phyloP scores from a whole-genome alignment of 78 protist species.

The Pelomyxa schiedti region DNA sequence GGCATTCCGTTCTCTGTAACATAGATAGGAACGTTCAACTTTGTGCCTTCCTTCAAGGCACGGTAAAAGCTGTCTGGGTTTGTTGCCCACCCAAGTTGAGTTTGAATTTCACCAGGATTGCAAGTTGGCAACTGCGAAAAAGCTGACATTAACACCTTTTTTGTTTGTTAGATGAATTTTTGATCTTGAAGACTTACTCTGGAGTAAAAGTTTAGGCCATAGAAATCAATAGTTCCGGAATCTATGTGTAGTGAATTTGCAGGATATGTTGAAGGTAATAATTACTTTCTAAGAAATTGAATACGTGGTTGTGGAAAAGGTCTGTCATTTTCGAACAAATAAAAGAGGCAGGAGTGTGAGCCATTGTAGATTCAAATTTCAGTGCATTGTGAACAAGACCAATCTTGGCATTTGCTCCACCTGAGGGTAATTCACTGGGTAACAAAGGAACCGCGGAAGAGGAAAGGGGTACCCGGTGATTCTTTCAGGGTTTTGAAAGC shows the following conservation, averaged over 20 bases:
- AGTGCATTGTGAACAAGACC: background rate
- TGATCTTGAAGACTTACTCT: too few relatives aligned
- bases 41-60: background rate
- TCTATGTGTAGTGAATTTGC: too few relatives aligned
- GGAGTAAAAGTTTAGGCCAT: background rate
- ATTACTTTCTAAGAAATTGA: background rate
- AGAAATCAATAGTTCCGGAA: background rate
- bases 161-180: too few relatives aligned
- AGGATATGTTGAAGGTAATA: background rate
- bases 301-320: background rate
- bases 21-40: background rate
- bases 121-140: background rate
- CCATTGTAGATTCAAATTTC: background rate
- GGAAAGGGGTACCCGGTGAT: background rate
- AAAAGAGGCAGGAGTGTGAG: background rate
- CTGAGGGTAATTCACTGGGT: too few relatives aligned
- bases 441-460: too few relatives aligned
- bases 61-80: background rate
- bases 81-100: background rate
- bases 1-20: background rate
- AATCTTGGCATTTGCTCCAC: background rate
- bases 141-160: too few relatives aligned
- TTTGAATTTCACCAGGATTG: background rate
- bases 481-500: background rate
- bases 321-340: background rate